A percentile compares a stretch with the other conserved stretches of the same genome.
These are phyloP conservation scores for Tephrocybe rancida DNA, from an alignment of 768 basidiomycete genomes.

Conservation along the genomic window DNA sequence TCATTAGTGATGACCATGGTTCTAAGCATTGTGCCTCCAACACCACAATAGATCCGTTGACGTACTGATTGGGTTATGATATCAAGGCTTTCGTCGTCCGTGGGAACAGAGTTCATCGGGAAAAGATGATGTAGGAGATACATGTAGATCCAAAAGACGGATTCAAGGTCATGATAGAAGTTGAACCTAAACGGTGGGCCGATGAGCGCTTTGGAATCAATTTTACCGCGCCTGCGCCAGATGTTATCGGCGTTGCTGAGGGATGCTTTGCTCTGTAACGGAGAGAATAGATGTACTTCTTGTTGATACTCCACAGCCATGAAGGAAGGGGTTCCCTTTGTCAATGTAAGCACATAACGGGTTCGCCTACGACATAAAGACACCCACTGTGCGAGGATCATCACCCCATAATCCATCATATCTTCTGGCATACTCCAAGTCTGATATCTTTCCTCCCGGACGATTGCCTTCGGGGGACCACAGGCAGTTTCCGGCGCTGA, in stretches of 20 bases:
- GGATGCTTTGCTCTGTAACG: too few species aligned
- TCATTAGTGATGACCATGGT: too few species aligned
- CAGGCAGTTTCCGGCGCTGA: neutral
- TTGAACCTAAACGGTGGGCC: neutral
- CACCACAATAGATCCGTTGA: too few species aligned
- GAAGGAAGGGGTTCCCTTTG: neutral
- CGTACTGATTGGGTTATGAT: neutral
- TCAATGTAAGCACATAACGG: neutral
- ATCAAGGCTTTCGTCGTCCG: neutral
- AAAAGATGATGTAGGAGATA: neutral
- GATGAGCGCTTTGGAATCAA: too few species aligned
- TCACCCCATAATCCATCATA: neutral
- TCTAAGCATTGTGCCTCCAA: too few species aligned
- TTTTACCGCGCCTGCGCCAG: too few species aligned
- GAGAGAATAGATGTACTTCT: too few species aligned
- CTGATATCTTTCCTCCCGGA: neutral
- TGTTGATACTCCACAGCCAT: neutral
- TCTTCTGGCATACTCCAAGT: neutral
- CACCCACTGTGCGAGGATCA: neutral
- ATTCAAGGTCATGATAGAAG: slow-evolving; percentile 2
- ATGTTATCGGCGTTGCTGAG: too few species aligned
- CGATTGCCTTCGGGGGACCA: neutral
- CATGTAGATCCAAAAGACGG: neutral
- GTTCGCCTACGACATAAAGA: neutral
- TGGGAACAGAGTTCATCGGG: neutral